Base-by-base conservation (phyloP, 768 basidiomycete species). In the Lyophyllum atratum region DNA sequence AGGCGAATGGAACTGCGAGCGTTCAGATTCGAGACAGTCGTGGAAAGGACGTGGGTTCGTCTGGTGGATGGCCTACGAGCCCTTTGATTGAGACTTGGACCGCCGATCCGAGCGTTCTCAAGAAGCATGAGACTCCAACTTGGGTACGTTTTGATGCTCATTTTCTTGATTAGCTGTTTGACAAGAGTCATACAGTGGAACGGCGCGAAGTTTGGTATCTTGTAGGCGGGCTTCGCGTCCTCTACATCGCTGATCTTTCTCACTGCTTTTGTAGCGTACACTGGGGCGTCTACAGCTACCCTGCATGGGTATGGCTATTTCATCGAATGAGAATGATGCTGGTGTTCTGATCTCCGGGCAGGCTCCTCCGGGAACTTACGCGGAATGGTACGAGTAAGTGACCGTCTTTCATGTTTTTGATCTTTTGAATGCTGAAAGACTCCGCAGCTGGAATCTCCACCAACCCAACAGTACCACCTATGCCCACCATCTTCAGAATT, bases 311-410 rank as follows among this genome's bases (percentile, higher is more conserved):
- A 40, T 2, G 58, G 26, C 55, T 8, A 54, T 29, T 29, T 10
- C 47, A 9, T 4, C 25, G 34, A 6, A 26, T 17, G 17, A 24
- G 29, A 22, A 25, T 12, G 46, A 58, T 31, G 54, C 12, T 52
- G 15, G 28, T 45, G 19, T 50, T 19, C 40, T 60, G 12, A 50
- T 12, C 22, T 31, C 1, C 31, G 6, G 9, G 31, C 50, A 81
- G 80, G 77, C 72, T 12, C 75, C 78, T 2, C 66, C 69, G 0
- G 63, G 61, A 14, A 59, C 62, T 11, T 84, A 84, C 58, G 77
- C 81, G 0, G 85, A 85, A 64, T 85, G 83, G 83, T 85, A 84
- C 56, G 66, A 78, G 80, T 82, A 64, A 55, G 77, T 77, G 21
- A 7, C 12, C 12, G 46, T 22, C 24, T n/a, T 31, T 24, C 15